Evolutionary conservation across 2,329 filamentous ascomycete genomes (phyloP), one percentile per base, ranked within the genome.

Genomic region (Juglanconis juglandina): DNA sequence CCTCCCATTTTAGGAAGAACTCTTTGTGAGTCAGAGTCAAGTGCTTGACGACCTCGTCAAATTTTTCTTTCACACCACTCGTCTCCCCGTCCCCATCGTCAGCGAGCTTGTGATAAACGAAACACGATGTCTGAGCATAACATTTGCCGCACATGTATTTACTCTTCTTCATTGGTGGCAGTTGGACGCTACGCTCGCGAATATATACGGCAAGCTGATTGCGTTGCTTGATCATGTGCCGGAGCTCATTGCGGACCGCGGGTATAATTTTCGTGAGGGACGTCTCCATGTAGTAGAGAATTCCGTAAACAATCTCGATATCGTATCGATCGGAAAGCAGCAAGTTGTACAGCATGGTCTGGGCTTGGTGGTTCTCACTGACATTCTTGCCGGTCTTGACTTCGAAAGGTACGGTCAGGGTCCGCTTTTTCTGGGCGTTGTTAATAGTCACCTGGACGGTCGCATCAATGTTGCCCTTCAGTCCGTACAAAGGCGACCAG

Each of bases 381-480:
- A 88, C 87, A 64, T 91, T 90, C 70, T 89, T 92, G 37, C 95
- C 95, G 0, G 95, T 98, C 75, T 99, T 99, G 68, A 99, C 84
- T 71, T 99, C 95, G 65, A 99, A 91, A 0, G 95, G 95, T 4
- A 96, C 91, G 0, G 93, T 93, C 64, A 98, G 78, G 5, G 84
- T 90, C 63, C 85, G 85, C 51, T 79, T 75, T 35, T 84, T 80
- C n/a, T 82, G 77, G 33, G 86, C 84, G 59, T 96, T 89, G 58
- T 85, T 79, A 79, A 97, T 90, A 0, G 84, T 86, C 14, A 95
- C 89, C 76, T 99, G 91, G 1, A 99, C 90, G 0, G 95, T 98
- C 34, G 95, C 95, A 75, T 99, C 95, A 62, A 99, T 95, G 68
- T 98, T 99, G 35, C 95, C 95, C 73, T 99, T 99, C 14, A 99